Percentiles rank a stretch among this genome's conserved stretches.
phyloP scores from a whole-genome alignment of 2,329 filamentous ascomycete species.

The Fusarium redolens region DNA sequence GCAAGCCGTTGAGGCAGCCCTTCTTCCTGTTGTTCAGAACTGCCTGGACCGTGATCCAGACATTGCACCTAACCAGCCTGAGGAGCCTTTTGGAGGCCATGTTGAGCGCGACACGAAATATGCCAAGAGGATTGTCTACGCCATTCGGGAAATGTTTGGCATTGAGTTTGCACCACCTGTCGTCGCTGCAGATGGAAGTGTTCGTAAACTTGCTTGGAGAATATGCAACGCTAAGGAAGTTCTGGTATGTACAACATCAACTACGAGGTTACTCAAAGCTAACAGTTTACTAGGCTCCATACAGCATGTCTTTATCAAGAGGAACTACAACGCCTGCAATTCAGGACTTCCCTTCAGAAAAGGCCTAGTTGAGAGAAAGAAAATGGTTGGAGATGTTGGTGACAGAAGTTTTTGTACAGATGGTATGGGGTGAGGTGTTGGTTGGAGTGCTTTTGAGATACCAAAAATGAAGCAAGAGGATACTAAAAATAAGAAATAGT shows the following conservation, averaged over 20 bases:
- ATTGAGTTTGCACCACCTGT: slow-evolving; percentile 95
- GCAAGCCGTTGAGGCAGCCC: slow-evolving; percentile 76
- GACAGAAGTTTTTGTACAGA: background rate
- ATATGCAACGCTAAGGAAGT: slow-evolving; percentile 97
- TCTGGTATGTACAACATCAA: slow-evolving; percentile 70
- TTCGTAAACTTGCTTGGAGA: slow-evolving; percentile 91
- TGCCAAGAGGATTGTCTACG: slow-evolving; percentile 89
- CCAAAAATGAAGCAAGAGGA: slow-evolving; percentile 10
- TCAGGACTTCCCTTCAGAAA: slow-evolving; percentile 52
- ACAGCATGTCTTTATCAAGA: slow-evolving; percentile 75
- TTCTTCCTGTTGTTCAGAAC: slow-evolving; percentile 87
- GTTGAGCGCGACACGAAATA: slow-evolving; percentile 92
- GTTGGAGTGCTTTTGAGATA: slow-evolving; percentile 25
- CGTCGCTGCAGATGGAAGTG: slow-evolving; percentile 90
- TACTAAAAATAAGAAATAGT: background rate
- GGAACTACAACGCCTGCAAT: slow-evolving; percentile 69
- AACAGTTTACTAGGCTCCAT: slow-evolving; percentile 67
- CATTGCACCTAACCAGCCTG: slow-evolving; percentile 82
- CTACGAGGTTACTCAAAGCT: background rate
- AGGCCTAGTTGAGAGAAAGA: slow-evolving; percentile 19
- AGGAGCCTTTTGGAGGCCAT: slow-evolving; percentile 85
- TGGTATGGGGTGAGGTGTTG: slow-evolving; percentile 3
- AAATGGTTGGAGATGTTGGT: background rate
- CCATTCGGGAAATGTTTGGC: slow-evolving; percentile 95
- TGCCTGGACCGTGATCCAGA: slow-evolving; percentile 93